Evolutionary conservation across 2,329 filamentous ascomycete genomes (phyloP).

Genomic region (Fusarium cicatricum): DNA sequence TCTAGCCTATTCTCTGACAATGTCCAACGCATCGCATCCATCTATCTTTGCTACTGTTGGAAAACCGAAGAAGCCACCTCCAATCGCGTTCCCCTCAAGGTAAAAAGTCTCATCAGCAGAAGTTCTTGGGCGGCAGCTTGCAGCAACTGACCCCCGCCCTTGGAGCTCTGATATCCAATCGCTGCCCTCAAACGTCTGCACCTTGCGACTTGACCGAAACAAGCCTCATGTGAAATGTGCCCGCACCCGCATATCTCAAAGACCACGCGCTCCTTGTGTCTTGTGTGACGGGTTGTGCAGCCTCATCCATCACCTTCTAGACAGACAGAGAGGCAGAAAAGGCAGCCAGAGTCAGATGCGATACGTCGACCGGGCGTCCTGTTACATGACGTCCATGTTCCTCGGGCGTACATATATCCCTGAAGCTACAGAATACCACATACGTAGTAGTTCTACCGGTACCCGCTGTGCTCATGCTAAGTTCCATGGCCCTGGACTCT

Average conservation of each 20-base stretch:
- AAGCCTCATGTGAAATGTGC: not conserved
- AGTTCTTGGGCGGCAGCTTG: slow-evolving; percentile 17
- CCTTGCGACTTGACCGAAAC: slow-evolving; percentile 24
- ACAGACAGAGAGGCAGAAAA: slow-evolving; percentile 11
- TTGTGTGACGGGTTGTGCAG: slow-evolving; percentile 26
- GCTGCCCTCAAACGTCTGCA: not conserved
- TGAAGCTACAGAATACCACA: too few species aligned
- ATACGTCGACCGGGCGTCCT: slow-evolving; percentile 17
- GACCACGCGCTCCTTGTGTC: slow-evolving; percentile 15
- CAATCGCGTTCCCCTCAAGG: slow-evolving; percentile 14
- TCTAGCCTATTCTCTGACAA: slow-evolving; percentile 4
- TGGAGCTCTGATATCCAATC: slow-evolving; percentile 20
- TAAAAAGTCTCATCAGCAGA: slow-evolving; percentile 7
- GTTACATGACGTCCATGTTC: slow-evolving; percentile 8
- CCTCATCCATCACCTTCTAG: slow-evolving; percentile 25
- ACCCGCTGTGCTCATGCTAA: slow-evolving; percentile 3
- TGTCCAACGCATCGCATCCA: slow-evolving; percentile 4
- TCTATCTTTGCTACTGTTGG: not conserved
- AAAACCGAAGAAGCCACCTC: not conserved
- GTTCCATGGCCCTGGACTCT: slow-evolving; percentile 24
- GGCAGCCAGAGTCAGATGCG: slow-evolving; percentile 21
- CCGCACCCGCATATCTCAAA: slow-evolving; percentile 14
- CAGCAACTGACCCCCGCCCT: slow-evolving; percentile 5
- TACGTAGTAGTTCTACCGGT: not conserved
- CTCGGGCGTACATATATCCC: not conserved